A percentile compares a stretch with the other conserved stretches of the same genome.
These are phyloP conservation scores for Nakaseomyces delphensis DNA, from an alignment of 1,139 yeast species.

Conservation along the genomic window DNA sequence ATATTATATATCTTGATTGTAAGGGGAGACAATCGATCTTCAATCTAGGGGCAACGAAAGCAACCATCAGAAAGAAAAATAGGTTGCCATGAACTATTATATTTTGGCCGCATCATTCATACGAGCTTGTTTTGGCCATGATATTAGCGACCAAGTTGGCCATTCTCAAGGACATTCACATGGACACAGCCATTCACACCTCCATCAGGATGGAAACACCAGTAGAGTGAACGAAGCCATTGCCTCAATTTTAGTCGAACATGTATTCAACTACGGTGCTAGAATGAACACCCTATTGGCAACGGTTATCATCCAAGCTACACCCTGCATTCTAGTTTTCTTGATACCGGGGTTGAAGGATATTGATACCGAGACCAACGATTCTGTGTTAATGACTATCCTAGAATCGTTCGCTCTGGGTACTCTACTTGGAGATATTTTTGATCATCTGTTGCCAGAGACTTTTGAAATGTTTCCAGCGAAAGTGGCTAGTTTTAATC, in stretches of 20 bases:
- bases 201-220: neutral
- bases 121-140: neutral
- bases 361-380: conserved; percentile 34
- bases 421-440: conserved; percentile 60
- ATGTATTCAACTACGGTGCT: conserved; percentile 18
- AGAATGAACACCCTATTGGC: conserved; percentile 51
- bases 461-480: conserved; percentile 11
- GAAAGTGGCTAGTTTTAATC: conserved; percentile 35
- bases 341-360: conserved; percentile 38
- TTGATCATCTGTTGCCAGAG: conserved; percentile 58
- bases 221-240: neutral
- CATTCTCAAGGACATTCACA: neutral
- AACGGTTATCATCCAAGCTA: conserved; percentile 50
- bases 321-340: conserved; percentile 49
- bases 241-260: conserved; percentile 7
- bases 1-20: neutral
- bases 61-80: too few relatives aligned
- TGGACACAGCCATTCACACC: conserved; percentile 1
- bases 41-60: too few relatives aligned
- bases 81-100: neutral
- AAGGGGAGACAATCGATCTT: too few relatives aligned
- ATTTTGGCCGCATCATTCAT: neutral
- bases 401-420: conserved; percentile 64
- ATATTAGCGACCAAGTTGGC: too few relatives aligned
- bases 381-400: conserved; percentile 38